Evolutionary conservation across 768 basidiomycete species (phyloP), one percentile per base, ranked within the genome.

Genomic region (Gyrodon lividus): DNA sequence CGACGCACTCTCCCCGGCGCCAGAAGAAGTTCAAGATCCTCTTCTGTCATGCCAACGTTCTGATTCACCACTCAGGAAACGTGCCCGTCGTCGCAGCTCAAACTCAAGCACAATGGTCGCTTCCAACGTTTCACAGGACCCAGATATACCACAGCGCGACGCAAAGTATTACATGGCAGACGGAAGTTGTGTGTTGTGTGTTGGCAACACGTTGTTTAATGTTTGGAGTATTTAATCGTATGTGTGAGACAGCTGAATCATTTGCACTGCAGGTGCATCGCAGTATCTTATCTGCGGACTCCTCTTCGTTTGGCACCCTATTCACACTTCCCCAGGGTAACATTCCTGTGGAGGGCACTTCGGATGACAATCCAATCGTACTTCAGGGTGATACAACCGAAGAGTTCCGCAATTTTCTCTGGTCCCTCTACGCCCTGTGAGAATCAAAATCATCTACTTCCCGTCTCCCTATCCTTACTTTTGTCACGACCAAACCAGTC

Each of bases 381-480:
- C 74, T 90, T 28, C 66, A 67, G 2, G 87, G 87, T 0, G 85
- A 89, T 54, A 80, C 78, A 0, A 74, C 78, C 8, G 67, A 75
- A 3, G 85, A 89, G 64, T 90, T 91, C 62, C 77, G 78, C 43
- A 77, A 84, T 62, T 86, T 91, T 59, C 75, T 91, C 28, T 87
- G 84, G 84, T 81, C 82, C 1, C 67, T 89, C n/a, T 89, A 90
- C 59, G 85, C 87, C 6, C 61, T 86, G 87, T 88, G 59, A 69
- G 86, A 65, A 34, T 51, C 48, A 48, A 9, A 17, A 17, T 6
- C 19, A 9, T 46, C 35, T 31, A 4, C 13, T 20, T 20, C 5
- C 24, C 14, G 19, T n/a, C 3, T 48, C 59, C 16, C 50, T 51
- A 22, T 26, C 5, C 43, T 20, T 31, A 28, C 8, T 28, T 28